A percentile compares a stretch with the other conserved stretches of the same genome.
Conservation (phyloP, 1,139 yeast genomes). For the Chernovozyma sophiae-reginae region DNA sequence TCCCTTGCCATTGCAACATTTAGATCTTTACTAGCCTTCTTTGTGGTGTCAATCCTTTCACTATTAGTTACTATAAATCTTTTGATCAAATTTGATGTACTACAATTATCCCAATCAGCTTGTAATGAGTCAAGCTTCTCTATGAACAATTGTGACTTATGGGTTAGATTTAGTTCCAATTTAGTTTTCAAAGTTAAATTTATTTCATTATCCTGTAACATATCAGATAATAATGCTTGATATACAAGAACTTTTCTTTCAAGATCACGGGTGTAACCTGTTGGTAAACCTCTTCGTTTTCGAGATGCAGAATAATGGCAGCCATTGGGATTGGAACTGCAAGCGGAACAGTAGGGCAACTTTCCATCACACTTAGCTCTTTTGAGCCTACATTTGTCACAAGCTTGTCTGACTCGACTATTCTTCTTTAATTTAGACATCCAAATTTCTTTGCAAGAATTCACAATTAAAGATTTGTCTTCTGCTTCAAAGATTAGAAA, state of each 20-base stretch:
- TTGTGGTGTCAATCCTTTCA: conserved; percentile 10
- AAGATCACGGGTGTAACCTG: conserved; percentile 21
- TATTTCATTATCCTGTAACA: conserved; percentile 8
- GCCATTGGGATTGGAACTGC: conserved; percentile 11
- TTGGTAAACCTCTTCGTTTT: conserved; percentile 21
- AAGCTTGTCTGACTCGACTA: conserved; percentile 20
- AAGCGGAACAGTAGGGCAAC: conserved; percentile 18
- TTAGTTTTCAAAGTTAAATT: neutral
- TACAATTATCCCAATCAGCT: conserved; percentile 11
- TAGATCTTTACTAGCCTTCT: conserved; percentile 7
- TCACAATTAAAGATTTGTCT: no score
- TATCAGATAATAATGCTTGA: conserved; percentile 14
- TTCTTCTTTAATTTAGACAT: conserved; percentile 2
- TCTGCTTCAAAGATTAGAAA: no score
- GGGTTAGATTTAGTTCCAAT: neutral
- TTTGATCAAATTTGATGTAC: conserved; percentile 9
- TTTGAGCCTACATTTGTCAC: conserved; percentile 21
- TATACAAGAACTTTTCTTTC: conserved; percentile 16
- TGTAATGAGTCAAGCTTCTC: conserved; percentile 6
- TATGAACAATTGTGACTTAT: neutral
- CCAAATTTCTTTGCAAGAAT: no score
- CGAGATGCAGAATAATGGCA: conserved; percentile 17
- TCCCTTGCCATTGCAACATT: neutral
- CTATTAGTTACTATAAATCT: conserved; percentile 10
- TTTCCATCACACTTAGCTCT: conserved; percentile 24